Conservation (phyloP, 139 green algal genomes). For the Axilococcus clingmanii region DNA sequence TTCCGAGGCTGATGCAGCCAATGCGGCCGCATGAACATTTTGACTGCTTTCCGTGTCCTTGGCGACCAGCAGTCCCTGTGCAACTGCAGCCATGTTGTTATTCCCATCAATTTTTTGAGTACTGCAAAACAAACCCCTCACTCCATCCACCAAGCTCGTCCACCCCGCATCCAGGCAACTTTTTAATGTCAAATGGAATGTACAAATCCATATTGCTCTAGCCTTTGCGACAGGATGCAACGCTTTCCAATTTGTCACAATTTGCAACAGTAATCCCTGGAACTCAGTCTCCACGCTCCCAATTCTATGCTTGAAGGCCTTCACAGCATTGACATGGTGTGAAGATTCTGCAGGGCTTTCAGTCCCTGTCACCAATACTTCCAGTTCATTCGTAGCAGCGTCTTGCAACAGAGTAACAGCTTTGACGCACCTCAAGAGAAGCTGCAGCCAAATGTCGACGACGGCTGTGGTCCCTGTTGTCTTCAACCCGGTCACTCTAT, state of each 20-base stretch:
- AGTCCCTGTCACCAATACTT: too few species aligned
- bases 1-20: constrained; percentile 14
- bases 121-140: constrained; percentile 9
- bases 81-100: constrained; percentile 10
- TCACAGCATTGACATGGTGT: background rate
- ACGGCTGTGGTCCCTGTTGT: constrained; percentile 50
- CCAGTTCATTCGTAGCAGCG: background rate
- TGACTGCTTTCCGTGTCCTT: background rate
- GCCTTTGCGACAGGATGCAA: constrained; percentile 24
- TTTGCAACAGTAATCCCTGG: constrained; percentile 30
- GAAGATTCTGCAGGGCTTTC: too few species aligned
- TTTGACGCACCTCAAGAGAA: constrained; percentile 41
- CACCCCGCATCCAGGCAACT: constrained; percentile 16
- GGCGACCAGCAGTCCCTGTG: constrained; percentile 13
- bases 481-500: constrained; percentile 24
- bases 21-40: background rate
- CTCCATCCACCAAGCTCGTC: constrained; percentile 19
- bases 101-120: too few species aligned
- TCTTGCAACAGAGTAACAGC: background rate
- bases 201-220: constrained; percentile 27
- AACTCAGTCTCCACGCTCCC: constrained; percentile 1
- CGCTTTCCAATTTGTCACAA: constrained; percentile 27
- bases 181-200: constrained; percentile 14
- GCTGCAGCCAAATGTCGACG: constrained; percentile 61
- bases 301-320: background rate